Percentiles rank a stretch among this genome's conserved stretches.
Conservation (phyloP, 352 stramenopile genomes). For the Pythium monospermum region DNA sequence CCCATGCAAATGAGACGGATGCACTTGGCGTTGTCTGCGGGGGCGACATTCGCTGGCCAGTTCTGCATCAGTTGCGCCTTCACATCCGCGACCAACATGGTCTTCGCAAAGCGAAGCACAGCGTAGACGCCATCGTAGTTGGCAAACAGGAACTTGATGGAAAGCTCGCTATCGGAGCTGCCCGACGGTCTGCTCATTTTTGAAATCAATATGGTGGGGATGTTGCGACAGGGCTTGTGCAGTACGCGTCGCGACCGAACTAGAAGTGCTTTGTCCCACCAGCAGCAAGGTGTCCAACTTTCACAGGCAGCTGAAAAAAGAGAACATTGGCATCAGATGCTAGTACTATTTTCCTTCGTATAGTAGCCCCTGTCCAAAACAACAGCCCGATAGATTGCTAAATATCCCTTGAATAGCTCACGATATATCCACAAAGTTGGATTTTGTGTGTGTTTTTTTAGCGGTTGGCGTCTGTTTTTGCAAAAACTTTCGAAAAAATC, state of each 20-base stretch:
- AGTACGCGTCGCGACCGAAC: too few relatives aligned
- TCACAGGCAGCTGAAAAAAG: too few relatives aligned
- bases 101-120: slow-evolving; percentile 49
- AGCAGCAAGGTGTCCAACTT: too few relatives aligned
- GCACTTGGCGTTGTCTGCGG: slow-evolving; percentile 46
- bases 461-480: not conserved
- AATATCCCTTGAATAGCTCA: too few relatives aligned
- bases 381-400: not conserved
- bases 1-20: slow-evolving; percentile 95
- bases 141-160: slow-evolving; percentile 83
- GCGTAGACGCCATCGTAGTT: slow-evolving; percentile 76
- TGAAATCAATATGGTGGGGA: not conserved
- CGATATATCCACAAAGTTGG: too few relatives aligned
- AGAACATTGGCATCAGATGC: slow-evolving; percentile 1
- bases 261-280: too few relatives aligned
- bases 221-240: too few relatives aligned
- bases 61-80: slow-evolving; percentile 64
- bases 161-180: slow-evolving; percentile 45
- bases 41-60: slow-evolving; percentile 59
- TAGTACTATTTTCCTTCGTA: slow-evolving; percentile 6
- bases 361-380: slow-evolving; percentile 3
- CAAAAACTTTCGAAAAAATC: not conserved
- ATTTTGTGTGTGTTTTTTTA: not conserved
- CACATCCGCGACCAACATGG: slow-evolving; percentile 42
- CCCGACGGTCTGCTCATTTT: slow-evolving; percentile 21